Evolutionary conservation across 768 basidiomycete genomes (phyloP), one percentile per base, ranked within the genome.

Genomic region (Chalciporus chontae): DNA sequence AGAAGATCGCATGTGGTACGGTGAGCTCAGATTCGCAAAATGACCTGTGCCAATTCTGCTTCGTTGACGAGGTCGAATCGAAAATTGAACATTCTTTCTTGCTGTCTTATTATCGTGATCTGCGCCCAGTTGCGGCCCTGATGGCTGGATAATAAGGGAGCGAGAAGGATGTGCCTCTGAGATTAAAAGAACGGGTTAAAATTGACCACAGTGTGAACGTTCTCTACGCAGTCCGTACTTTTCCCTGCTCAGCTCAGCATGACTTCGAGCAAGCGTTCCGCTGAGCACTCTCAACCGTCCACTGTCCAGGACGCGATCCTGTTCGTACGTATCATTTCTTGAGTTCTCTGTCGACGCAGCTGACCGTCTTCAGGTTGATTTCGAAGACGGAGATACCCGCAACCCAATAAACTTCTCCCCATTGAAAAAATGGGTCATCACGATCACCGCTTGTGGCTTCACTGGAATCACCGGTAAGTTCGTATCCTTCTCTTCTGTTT

Each of bases 351-450:
- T 36, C 45, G 21, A 45, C 45, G 19, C 11, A 21, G 34, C 55
- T 55, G 34, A 8, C 18, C 31, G 10, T 15, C 24, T 19, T 6
- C 45, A 76, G 74, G 68, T 76, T 18, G 73, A 77, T 27, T 77
- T 73, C 23, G 65, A 69, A 37, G 54, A 63, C 15, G 63, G 54
- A 4, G 77, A 77, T 51, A 18, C 48, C 5, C 65, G 71, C 24
- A 71, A 77, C 51, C 76, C 77, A n/a, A 19, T 58, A 17, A 69
- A 69, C 47, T 77, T 73, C 50, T 59, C 69, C 13, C 41, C 53
- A 4, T 50, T 59, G 2, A 70, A 59, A 51, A 79, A 77, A 68
- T 79, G 77, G 71, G 54, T 55, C 19, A 68, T 73, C 37, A 73
- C 71, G 0, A 42, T 70, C 19, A 64, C 59, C 26, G 69, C 63